These are phyloP conservation scores for Kondoa subrosea DNA, from an alignment of 768 basidiomycete species.

Conservation along the genomic window DNA sequence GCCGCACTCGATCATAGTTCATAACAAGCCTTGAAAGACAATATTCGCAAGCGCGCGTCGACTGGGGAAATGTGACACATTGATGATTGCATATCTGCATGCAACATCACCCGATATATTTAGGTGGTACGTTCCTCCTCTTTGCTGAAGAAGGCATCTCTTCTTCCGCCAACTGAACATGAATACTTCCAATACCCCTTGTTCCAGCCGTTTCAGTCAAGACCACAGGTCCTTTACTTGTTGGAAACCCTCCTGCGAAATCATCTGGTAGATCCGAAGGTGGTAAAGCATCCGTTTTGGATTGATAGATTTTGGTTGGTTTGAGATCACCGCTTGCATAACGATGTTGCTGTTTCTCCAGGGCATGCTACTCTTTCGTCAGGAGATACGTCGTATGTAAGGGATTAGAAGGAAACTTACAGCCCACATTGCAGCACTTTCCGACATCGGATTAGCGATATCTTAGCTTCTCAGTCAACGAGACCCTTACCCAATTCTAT, in stretches of 20 bases:
- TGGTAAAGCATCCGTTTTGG: conserved; percentile 21
- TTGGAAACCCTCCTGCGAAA: conserved; percentile 22
- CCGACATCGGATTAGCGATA: neutral
- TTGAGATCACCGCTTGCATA: conserved; percentile 17
- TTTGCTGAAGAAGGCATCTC: no score
- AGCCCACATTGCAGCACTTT: conserved; percentile 22
- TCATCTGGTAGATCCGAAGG: conserved; percentile 22
- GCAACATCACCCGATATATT: no score
- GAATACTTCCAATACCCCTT: no score
- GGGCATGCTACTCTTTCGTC: conserved; percentile 11
- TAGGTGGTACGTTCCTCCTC: no score
- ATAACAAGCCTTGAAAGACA: neutral
- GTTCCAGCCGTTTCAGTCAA: no score
- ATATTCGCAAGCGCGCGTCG: no score
- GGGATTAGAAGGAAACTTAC: conserved; percentile 1
- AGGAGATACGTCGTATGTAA: neutral
- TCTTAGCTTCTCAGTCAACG: conserved; percentile 17
- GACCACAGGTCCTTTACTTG: conserved; percentile 17
- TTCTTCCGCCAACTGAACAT: no score
- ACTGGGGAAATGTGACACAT: no score
- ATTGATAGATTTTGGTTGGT: conserved; percentile 20
- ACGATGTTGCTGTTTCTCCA: conserved; percentile 27
- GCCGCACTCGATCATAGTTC: neutral
- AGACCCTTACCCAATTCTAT: conserved; percentile 34
- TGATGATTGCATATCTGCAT: no score